Evolutionary conservation across 1,284 basidiomycete species (phyloP).

Genomic region (Earliella scabrosa): DNA sequence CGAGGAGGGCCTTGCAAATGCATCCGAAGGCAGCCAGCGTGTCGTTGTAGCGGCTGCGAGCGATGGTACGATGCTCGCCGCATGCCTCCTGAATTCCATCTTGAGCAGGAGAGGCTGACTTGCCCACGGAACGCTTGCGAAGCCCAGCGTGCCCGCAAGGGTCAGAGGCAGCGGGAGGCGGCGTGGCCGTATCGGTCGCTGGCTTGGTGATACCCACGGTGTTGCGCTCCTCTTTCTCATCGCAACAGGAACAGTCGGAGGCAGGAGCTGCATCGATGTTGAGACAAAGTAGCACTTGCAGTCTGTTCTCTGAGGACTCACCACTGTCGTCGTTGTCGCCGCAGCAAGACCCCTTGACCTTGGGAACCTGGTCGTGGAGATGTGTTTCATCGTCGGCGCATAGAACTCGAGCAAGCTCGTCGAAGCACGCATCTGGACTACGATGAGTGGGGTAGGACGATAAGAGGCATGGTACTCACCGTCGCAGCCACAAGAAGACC

Average conservation of each 20-base stretch:
- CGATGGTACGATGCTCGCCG: slow-evolving; percentile 33
- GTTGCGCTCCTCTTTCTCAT: background rate
- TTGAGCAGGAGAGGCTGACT: background rate
- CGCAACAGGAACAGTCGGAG: slow-evolving; percentile 18
- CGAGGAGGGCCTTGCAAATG: slow-evolving; percentile 34
- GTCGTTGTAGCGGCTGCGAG: slow-evolving; percentile 33
- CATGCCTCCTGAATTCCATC: slow-evolving; percentile 30
- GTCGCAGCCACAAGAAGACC: slow-evolving; percentile 20
- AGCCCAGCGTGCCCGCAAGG: slow-evolving; percentile 22
- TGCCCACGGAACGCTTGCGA: slow-evolving; percentile 25
- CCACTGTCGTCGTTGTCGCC: background rate
- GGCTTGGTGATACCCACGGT: background rate
- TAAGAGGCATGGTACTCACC: slow-evolving; percentile 6
- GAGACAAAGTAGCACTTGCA: background rate
- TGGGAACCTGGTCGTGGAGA: slow-evolving; percentile 30
- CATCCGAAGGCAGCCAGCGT: slow-evolving; percentile 36
- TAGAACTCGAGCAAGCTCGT: slow-evolving; percentile 34
- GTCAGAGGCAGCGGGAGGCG: background rate
- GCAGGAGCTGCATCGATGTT: background rate
- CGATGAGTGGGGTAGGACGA: background rate
- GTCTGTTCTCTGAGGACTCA: background rate
- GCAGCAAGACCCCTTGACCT: background rate
- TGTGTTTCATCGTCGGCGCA: slow-evolving; percentile 36
- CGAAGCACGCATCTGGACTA: slow-evolving; percentile 31
- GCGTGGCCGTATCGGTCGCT: background rate